A percentile compares a stretch with the other conserved stretches of the same genome.
Evolutionary conservation across 179 eudicot species (phyloP).

Genomic region (Beta corolliflora): DNA sequence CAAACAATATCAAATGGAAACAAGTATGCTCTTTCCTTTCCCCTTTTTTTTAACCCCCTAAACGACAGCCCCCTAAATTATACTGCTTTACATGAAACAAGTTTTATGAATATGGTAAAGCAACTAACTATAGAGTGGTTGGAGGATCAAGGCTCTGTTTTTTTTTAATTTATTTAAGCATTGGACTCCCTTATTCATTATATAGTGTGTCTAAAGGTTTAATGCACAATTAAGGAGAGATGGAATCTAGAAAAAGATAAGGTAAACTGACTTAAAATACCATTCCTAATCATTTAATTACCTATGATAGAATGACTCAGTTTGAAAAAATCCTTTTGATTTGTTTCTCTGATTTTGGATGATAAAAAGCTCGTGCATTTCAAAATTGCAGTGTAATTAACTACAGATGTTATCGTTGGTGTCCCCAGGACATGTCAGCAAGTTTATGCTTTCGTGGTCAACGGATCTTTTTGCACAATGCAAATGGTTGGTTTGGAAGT

Average conservation of each 20-base stretch:
- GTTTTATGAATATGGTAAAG: neutral
- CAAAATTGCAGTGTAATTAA: neutral
- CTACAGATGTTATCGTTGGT: conserved; percentile 6
- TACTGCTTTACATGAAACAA: neutral
- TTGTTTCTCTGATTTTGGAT: neutral
- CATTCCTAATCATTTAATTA: neutral
- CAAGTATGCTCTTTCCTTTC: too few relatives aligned
- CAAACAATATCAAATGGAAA: too few relatives aligned
- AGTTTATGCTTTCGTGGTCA: conserved; percentile 95
- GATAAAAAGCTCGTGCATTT: neutral
- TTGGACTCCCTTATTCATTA: neutral
- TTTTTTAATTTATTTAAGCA: neutral
- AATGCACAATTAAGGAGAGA: neutral
- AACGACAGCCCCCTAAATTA: too few relatives aligned
- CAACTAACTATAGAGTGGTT: neutral
- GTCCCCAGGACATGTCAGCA: conserved; percentile 67
- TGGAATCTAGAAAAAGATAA: neutral
- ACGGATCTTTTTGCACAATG: conserved; percentile 86
- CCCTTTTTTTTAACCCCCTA: too few relatives aligned
- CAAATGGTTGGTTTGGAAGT: conserved; percentile 93
- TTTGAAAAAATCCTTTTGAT: neutral
- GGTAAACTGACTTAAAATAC: neutral
- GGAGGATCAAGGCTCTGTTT: neutral
- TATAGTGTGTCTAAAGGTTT: neutral
- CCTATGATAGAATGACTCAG: neutral